phyloP scores from a whole-genome alignment of 1,139 yeast species.

The Pichia sorboxylosa region DNA sequence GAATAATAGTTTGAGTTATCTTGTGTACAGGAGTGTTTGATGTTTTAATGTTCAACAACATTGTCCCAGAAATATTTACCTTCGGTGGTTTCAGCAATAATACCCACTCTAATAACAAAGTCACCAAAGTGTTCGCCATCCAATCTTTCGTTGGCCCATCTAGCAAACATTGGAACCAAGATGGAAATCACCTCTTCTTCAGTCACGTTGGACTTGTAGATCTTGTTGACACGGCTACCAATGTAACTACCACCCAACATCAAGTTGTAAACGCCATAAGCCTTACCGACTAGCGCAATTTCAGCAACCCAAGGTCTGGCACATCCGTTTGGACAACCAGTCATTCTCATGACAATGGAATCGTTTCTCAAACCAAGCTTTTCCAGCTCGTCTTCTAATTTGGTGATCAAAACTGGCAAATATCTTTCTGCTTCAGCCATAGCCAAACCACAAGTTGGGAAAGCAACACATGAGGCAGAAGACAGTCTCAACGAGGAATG shows the following conservation, averaged over 20 bases:
- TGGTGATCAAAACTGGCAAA: constrained; percentile 69
- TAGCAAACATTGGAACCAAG: constrained; percentile 77
- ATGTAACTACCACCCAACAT: constrained; percentile 95
- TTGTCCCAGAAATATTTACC: constrained; percentile 94
- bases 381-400: constrained; percentile 75
- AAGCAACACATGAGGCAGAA: constrained; percentile 95
- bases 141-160: constrained; percentile 85
- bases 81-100: constrained; percentile 78
- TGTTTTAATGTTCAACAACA: constrained; percentile 60
- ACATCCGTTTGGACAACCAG: constrained; percentile 99
- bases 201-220: constrained; percentile 77
- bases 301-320: constrained; percentile 98
- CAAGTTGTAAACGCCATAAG: constrained; percentile 83
- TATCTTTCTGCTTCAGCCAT: constrained; percentile 98
- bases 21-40: too few species aligned
- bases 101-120: constrained; percentile 73
- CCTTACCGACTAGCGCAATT: constrained; percentile 91
- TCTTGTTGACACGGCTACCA: constrained; percentile 87
- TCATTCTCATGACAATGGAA: constrained; percentile 94
- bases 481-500: constrained; percentile 70
- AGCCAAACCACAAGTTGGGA: constrained; percentile 98
- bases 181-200: constrained; percentile 77
- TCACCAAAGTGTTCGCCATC: constrained; percentile 96
- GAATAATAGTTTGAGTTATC: too few species aligned
- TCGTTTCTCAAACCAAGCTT: constrained; percentile 92